These are phyloP conservation scores for Malus asiatica DNA, from an alignment of 306 rosid species.

Conservation along the genomic window DNA sequence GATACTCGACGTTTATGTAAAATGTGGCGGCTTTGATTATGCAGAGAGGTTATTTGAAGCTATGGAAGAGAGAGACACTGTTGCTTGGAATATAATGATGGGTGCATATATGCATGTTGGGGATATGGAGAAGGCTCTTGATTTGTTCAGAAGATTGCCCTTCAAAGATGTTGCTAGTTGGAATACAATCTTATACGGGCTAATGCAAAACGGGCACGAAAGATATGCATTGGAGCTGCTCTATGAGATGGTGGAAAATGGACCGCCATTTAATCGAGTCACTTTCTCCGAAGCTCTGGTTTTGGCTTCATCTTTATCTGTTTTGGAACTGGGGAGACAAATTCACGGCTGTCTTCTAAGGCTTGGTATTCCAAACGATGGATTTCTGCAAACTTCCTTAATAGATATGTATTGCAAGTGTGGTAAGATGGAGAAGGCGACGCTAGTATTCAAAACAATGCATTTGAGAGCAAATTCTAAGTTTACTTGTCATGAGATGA, in stretches of 20 bases:
- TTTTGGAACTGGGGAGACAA: constrained; percentile 63
- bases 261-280: constrained; percentile 38
- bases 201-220: constrained; percentile 51
- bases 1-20: constrained; percentile 63
- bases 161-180: constrained; percentile 68
- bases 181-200: constrained; percentile 71
- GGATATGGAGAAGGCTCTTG: constrained; percentile 50
- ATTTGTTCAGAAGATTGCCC: constrained; percentile 54
- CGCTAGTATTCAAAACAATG: constrained; percentile 39
- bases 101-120: constrained; percentile 48
- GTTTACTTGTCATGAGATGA: constrained; percentile 23
- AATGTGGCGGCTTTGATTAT: constrained; percentile 47
- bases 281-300: constrained; percentile 63
- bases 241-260: constrained; percentile 47
- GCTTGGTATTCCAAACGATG: constrained; percentile 37
- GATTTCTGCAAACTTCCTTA: constrained; percentile 61
- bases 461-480: constrained; percentile 25
- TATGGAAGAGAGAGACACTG: constrained; percentile 42
- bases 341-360: constrained; percentile 56
- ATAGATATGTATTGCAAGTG: constrained; percentile 66
- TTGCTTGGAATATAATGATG: constrained; percentile 68
- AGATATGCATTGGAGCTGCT: constrained; percentile 51
- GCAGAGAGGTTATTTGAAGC: constrained; percentile 48
- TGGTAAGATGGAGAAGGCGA: constrained; percentile 62
- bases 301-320: constrained; percentile 59